A percentile compares a stretch with the other conserved stretches of the same genome.
These are phyloP conservation scores for Apiotrichum montevideense DNA, from an alignment of 1,284 basidiomycete species.

Conservation along the genomic window DNA sequence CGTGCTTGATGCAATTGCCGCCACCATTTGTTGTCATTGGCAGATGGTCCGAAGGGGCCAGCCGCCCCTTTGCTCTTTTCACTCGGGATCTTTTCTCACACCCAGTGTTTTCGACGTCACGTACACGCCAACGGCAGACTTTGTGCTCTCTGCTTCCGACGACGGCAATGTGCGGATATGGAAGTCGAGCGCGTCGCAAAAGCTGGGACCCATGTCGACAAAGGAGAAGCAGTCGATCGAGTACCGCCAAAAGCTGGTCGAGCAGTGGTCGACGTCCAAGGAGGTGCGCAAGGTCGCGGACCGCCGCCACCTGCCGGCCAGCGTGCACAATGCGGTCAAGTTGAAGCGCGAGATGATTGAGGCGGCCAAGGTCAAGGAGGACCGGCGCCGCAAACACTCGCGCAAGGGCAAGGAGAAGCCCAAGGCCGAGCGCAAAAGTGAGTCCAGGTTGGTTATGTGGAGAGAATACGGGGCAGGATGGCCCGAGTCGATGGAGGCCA, in stretches of 20 bases:
- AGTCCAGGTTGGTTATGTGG: conserved; percentile 14
- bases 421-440: conserved; percentile 78
- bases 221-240: conserved; percentile 88
- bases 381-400: conserved; percentile 80
- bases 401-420: conserved; percentile 80
- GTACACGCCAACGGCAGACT: conserved; percentile 86
- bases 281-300: conserved; percentile 77
- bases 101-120: conserved; percentile 51
- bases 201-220: conserved; percentile 84
- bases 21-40: too few species aligned
- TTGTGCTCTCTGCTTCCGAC: conserved; percentile 88
- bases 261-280: conserved; percentile 79
- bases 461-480: neutral
- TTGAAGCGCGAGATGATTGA: conserved; percentile 93
- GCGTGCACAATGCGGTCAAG: conserved; percentile 78
- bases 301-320: conserved; percentile 80
- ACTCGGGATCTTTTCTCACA: conserved; percentile 3
- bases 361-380: conserved; percentile 83
- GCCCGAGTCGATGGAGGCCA: too few species aligned
- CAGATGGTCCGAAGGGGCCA: too few species aligned
- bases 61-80: neutral
- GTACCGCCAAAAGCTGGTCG: conserved; percentile 80
- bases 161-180: conserved; percentile 96
- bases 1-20: neutral
- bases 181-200: conserved; percentile 91